These are phyloP conservation scores for Tuber aestivum DNA, from an alignment of 495 filamentous ascomycete species.

Conservation along the genomic window DNA sequence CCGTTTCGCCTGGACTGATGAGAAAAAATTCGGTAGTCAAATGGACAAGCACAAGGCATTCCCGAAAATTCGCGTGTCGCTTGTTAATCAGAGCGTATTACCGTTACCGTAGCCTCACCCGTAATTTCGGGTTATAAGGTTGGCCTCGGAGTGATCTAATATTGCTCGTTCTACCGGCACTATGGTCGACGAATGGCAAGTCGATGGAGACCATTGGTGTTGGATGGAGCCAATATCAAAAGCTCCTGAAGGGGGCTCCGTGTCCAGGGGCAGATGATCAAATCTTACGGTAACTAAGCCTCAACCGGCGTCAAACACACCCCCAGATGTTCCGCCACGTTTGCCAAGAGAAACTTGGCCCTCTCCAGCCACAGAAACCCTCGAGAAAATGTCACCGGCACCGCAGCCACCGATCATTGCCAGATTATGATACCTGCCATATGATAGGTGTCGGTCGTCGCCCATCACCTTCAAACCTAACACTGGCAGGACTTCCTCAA, in stretches of 20 bases:
- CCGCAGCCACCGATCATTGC: background rate
- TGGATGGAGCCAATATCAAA: background rate
- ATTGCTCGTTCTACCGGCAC: background rate
- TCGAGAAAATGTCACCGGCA: background rate
- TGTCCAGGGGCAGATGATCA: background rate
- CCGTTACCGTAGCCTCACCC: background rate
- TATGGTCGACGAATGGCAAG: background rate
- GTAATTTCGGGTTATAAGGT: background rate
- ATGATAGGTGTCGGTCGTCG: background rate
- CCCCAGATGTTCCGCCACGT: background rate
- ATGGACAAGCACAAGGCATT: background rate
- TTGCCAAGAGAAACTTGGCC: background rate
- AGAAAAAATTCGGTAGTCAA: background rate
- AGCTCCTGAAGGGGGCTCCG: background rate
- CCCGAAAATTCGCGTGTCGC: background rate
- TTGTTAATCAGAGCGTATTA: background rate
- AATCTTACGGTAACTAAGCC: background rate
- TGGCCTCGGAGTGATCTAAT: background rate
- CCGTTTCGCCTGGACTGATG: background rate
- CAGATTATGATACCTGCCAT: background rate
- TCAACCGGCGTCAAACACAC: too few species aligned
- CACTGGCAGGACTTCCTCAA: background rate
- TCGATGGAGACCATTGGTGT: background rate
- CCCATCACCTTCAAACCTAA: background rate
- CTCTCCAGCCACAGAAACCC: background rate